A percentile compares a stretch with the other conserved stretches of the same genome.
Evolutionary conservation across 805 yeast species (phyloP).

Genomic region (Saccharomycopsis sp.): DNA sequence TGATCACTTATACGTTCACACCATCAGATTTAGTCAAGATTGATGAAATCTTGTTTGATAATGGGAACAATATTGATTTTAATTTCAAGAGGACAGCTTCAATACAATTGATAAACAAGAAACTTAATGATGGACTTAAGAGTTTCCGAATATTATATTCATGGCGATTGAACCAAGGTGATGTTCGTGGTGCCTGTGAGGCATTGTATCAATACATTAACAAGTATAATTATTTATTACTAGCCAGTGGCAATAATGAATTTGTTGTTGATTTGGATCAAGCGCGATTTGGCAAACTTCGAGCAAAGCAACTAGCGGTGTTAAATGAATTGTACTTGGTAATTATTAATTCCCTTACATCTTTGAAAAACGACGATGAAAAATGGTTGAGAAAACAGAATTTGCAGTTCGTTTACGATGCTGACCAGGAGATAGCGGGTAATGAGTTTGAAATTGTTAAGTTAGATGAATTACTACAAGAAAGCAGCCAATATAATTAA

Average conservation of each 20-base stretch:
- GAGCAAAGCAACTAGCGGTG: slow-evolving; percentile 12
- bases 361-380: slow-evolving; percentile 31
- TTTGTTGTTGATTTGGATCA: slow-evolving; percentile 3
- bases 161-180: slow-evolving; percentile 43
- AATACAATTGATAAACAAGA: slow-evolving; percentile 22
- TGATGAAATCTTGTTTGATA: slow-evolving; percentile 33
- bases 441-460: slow-evolving; percentile 3
- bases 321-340: slow-evolving; percentile 33
- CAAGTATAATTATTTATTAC: slow-evolving; percentile 16
- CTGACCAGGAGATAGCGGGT: background rate
- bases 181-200: slow-evolving; percentile 43
- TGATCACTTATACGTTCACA: slow-evolving; percentile 38
- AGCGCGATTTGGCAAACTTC: slow-evolving; percentile 13
- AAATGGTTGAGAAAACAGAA: slow-evolving; percentile 30
- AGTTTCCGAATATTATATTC: slow-evolving; percentile 45
- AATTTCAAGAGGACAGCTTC: slow-evolving; percentile 27
- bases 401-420: slow-evolving; percentile 1
- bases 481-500: too few relatives aligned
- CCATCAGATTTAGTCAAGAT: slow-evolving; percentile 35
- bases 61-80: slow-evolving; percentile 22
- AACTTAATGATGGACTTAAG: slow-evolving; percentile 31
- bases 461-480: slow-evolving; percentile 5
- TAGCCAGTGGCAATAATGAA: background rate
- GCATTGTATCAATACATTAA: slow-evolving; percentile 36
- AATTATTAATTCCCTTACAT: slow-evolving; percentile 34